A percentile compares a stretch with the other conserved stretches of the same genome.
Conservation (phyloP, 441 rosid genomes). For the Adansonia rubrostipa region DNA sequence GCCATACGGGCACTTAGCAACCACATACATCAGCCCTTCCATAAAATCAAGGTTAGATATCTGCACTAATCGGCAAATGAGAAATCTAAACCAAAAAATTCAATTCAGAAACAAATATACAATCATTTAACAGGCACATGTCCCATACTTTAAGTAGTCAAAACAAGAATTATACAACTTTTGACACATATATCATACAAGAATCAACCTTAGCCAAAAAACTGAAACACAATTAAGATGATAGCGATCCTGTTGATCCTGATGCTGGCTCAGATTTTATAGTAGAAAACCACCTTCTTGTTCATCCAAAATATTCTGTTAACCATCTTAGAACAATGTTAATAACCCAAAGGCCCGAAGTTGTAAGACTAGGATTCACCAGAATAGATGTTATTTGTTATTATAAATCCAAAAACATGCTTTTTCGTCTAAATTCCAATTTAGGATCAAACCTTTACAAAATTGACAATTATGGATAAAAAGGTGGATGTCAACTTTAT, state of each 20-base stretch:
- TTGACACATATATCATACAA: not conserved
- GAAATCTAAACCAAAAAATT: constrained; percentile 6
- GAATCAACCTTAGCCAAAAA: not conserved
- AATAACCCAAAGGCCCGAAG: not conserved
- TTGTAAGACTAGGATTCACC: not conserved
- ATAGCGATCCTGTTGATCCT: not conserved
- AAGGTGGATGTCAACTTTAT: not conserved
- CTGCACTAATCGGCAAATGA: not conserved
- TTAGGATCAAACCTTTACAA: constrained; percentile 1
- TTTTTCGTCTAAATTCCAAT: not conserved
- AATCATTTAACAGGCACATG: not conserved
- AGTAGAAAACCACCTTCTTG: not conserved
- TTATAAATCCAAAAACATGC: not conserved
- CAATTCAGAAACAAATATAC: constrained; percentile 4
- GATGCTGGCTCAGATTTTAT: not conserved
- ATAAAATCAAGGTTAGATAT: not conserved
- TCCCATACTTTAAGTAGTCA: not conserved
- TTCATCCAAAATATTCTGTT: not conserved
- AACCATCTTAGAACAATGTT: not conserved
- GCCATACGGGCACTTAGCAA: not conserved
- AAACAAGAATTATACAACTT: not conserved
- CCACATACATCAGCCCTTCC: not conserved
- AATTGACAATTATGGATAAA: not conserved
- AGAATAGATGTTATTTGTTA: not conserved
- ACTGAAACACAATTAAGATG: not conserved